phyloP scores from a whole-genome alignment of 192 early-diverging fungal species.

The Obelidium mucronatum region DNA sequence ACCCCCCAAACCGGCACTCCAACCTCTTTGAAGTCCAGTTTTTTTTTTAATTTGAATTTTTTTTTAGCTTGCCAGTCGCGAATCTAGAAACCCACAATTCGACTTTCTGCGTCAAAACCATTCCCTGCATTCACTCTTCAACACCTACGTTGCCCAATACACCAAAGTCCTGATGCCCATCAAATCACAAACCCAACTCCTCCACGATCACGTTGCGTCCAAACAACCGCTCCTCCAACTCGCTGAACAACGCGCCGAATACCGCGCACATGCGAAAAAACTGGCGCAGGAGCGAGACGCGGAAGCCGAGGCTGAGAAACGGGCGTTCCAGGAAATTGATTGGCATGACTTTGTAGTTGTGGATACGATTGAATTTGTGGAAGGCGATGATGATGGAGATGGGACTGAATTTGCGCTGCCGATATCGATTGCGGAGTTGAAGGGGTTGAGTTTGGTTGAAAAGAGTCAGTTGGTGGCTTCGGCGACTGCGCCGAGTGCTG shows the following conservation, averaged over 20 bases:
- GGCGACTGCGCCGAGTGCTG: background rate
- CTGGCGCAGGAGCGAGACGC: constrained; percentile 79
- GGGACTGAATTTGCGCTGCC: constrained; percentile 27
- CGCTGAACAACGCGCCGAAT: constrained; percentile 16
- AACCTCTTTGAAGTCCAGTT: background rate
- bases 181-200: constrained; percentile 12
- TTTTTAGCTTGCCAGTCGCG: constrained; percentile 77
- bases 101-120: constrained; percentile 95
- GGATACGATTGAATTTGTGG: constrained; percentile 93
- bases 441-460: constrained; percentile 20
- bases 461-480: constrained; percentile 15
- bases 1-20: no score
- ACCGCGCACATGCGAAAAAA: constrained; percentile 67
- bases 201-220: background rate
- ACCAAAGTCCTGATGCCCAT: constrained; percentile 64
- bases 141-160: constrained; percentile 91
- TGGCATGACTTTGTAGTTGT: constrained; percentile 99
- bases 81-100: constrained; percentile 92
- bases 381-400: constrained; percentile 76
- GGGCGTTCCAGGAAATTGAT: constrained; percentile 90
- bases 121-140: constrained; percentile 89
- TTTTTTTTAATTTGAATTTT: no score
- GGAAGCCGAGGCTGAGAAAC: constrained; percentile 81
- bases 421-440: constrained; percentile 10
- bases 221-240: background rate